Percentiles rank a stretch among this genome's conserved stretches.
Conservation (phyloP, 805 yeast genomes). For the Spathaspora sp. region DNA sequence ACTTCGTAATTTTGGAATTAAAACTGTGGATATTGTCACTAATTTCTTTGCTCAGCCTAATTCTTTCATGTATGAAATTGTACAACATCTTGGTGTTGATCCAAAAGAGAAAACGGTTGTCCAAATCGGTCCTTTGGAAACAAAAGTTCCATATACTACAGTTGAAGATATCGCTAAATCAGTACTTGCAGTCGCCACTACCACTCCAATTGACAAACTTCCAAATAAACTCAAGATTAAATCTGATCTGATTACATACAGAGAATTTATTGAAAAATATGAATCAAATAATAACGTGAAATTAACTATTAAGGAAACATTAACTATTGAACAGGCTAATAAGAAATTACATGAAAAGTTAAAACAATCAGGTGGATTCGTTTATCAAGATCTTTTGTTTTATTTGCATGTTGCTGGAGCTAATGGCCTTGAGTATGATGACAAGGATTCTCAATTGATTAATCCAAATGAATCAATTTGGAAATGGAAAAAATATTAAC, state of each 20-base stretch:
- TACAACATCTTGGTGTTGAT: constrained; percentile 31
- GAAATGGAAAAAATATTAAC: constrained; percentile 31
- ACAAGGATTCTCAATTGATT: constrained; percentile 28
- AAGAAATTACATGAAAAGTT: constrained; percentile 4
- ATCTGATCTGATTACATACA: constrained; percentile 36
- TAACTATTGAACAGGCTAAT: constrained; percentile 23
- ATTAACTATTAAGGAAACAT: constrained; percentile 7
- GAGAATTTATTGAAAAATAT: constrained; percentile 37
- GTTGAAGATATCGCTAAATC: constrained; percentile 42
- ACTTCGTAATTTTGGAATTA: constrained; percentile 2
- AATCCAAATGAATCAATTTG: constrained; percentile 36
- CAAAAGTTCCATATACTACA: constrained; percentile 31
- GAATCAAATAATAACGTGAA: constrained; percentile 29
- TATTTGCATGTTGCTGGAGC: constrained; percentile 23
- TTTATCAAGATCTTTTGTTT: constrained; percentile 25
- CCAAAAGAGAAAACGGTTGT: constrained; percentile 28
- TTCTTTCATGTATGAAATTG: constrained; percentile 26
- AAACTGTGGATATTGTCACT: constrained; percentile 10
- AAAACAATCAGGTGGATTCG: constrained; percentile 19
- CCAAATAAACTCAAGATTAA: constrained; percentile 44
- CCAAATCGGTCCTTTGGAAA: constrained; percentile 37
- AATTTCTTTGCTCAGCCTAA: constrained; percentile 9
- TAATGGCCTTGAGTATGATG: background rate
- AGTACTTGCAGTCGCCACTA: constrained; percentile 39
- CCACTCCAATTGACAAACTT: constrained; percentile 24